Evolutionary conservation across 345 rosid genomes (phyloP), one percentile per base, ranked within the genome.

Genomic region (Boechera divaricarpa): DNA sequence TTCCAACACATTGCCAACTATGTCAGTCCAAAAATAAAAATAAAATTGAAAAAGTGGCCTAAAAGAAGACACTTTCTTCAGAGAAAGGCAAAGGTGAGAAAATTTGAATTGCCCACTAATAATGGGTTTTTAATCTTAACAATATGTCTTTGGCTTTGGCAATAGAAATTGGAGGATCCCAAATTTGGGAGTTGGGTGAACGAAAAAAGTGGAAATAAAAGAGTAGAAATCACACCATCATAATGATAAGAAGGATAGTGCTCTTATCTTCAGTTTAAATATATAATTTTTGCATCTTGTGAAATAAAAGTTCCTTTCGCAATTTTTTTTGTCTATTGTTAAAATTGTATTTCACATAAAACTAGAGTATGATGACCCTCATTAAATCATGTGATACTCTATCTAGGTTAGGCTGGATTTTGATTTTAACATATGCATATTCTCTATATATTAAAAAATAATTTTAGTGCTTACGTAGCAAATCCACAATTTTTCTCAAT

Each of bases 1-100:
- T 79, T 79, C 78, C 82, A 79, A 73, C 82, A 73, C 82, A 79
- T 79, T 73, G 78, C 82, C 82, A 79, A 73, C 82, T 60, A 45
- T 73, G 78, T 68, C 70, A 79, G 74, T 53, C 74, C 42, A 79
- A 60, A 72, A 60, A 31, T 57, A 61, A 83, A 67, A 47, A 36
- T 4, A 48, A 71, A 71, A 18, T 65, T 74, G 79, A 35, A 56
- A 65, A 78, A 79, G 85, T 73, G 53, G 75, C 45, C 76, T 54
- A 44, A 83, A 21, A 83, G 79, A 73, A 2, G 26, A 80, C 72
- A 52, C 87, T 91, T 87, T 82, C 92, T 91, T 87, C 84, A 63
- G 62, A 60, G 78, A 85, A 87, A 87, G 83, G 97, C 77, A 91
- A 89, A 82, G 78, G 63, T 71, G 21, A 68, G 75, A 42, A 35